These are phyloP conservation scores for Penicillium taxi DNA, from an alignment of 495 filamentous ascomycete genomes.

Conservation along the genomic window DNA sequence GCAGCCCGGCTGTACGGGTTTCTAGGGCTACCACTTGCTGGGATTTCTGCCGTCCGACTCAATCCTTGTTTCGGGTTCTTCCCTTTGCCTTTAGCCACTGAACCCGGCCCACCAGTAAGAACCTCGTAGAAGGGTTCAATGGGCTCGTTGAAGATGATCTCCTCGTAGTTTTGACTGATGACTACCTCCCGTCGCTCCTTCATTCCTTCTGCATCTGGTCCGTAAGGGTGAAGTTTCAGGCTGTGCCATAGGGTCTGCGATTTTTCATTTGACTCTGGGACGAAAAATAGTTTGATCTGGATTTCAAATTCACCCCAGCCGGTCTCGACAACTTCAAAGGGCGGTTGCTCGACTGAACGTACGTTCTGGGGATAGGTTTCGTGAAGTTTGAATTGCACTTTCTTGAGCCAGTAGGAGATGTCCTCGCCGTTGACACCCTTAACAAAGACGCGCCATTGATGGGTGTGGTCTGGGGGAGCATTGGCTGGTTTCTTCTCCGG, in stretches of 20 bases:
- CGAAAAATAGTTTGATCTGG: conserved; percentile 85
- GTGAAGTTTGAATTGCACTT: conserved; percentile 96
- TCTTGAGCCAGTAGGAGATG: conserved; percentile 90
- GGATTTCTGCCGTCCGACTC: conserved; percentile 63
- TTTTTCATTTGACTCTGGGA: conserved; percentile 77
- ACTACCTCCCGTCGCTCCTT: conserved; percentile 58
- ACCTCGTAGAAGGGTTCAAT: conserved; percentile 81
- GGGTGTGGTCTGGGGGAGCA: conserved; percentile 72
- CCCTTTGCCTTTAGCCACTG: conserved; percentile 33
- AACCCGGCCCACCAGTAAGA: conserved; percentile 55
- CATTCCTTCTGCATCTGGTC: conserved; percentile 67
- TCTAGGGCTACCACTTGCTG: conserved; percentile 49
- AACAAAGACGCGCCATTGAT: conserved; percentile 90
- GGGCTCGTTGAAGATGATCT: conserved; percentile 93
- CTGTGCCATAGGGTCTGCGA: conserved; percentile 86
- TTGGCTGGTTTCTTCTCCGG: conserved; percentile 55
- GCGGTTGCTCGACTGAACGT: conserved; percentile 65
- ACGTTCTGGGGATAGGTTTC: conserved; percentile 86
- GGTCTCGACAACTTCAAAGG: conserved; percentile 83
- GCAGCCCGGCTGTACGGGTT: conserved; percentile 69
- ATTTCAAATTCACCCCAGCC: conserved; percentile 99
- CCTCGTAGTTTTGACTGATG: conserved; percentile 72
- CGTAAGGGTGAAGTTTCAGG: conserved; percentile 85
- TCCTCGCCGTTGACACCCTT: conserved; percentile 76
- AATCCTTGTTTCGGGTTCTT: conserved; percentile 42